Evolutionary conservation across 1,139 yeast species (phyloP).

Genomic region (Debaryomycetaceae sp.): DNA sequence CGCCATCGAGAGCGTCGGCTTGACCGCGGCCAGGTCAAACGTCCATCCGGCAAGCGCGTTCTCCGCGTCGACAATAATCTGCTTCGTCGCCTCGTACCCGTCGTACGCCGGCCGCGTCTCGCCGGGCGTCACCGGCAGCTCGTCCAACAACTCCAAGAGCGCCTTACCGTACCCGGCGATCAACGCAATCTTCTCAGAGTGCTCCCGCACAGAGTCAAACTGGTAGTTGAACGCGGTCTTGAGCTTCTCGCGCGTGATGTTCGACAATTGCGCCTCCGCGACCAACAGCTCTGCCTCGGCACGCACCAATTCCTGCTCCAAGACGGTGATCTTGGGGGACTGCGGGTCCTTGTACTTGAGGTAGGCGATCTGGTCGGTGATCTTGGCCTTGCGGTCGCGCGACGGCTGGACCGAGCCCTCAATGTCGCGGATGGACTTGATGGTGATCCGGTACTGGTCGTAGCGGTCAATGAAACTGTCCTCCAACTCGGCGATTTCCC

Average conservation of each 20-base stretch:
- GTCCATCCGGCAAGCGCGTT: slow-evolving; percentile 80
- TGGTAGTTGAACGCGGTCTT: slow-evolving; percentile 79
- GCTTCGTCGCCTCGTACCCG: slow-evolving; percentile 81
- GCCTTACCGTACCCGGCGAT: slow-evolving; percentile 90
- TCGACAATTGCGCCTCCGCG: slow-evolving; percentile 83
- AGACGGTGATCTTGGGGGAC: slow-evolving; percentile 68
- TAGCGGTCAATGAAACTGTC: slow-evolving; percentile 81
- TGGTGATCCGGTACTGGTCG: slow-evolving; percentile 75
- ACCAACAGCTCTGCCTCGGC: slow-evolving; percentile 87
- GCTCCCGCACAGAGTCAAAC: slow-evolving; percentile 74
- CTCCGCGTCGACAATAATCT: slow-evolving; percentile 77
- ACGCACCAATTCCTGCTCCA: slow-evolving; percentile 82
- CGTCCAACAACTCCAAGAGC: slow-evolving; percentile 69
- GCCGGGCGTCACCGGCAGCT: slow-evolving; percentile 82
- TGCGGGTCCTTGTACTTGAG: slow-evolving; percentile 78
- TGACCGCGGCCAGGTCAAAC: slow-evolving; percentile 66
- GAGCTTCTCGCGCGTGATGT: slow-evolving; percentile 77
- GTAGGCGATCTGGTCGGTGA: slow-evolving; percentile 76
- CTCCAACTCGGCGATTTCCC: slow-evolving; percentile 78
- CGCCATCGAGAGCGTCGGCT: slow-evolving; percentile 71
- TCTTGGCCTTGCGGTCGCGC: slow-evolving; percentile 76
- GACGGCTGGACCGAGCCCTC: slow-evolving; percentile 85
- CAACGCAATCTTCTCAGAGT: slow-evolving; percentile 73
- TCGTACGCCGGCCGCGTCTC: slow-evolving; percentile 84
- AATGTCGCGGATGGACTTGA: slow-evolving; percentile 72